Percentiles rank a stretch among this genome's conserved stretches.
Conservation (phyloP, 177 flowering plant genomes). For the Telopea speciosissima region DNA sequence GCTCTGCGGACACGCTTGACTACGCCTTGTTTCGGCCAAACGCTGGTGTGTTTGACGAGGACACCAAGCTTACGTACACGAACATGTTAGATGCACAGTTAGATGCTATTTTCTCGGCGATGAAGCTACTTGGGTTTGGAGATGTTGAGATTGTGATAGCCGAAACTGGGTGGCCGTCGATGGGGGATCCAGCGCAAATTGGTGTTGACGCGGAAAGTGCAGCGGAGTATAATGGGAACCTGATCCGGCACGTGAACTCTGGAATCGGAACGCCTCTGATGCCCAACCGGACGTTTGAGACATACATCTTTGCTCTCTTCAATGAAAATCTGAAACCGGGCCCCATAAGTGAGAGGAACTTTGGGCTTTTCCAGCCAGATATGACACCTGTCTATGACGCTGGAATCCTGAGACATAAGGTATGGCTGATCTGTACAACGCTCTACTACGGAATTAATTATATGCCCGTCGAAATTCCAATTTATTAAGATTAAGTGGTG, state of each 20-base stretch:
- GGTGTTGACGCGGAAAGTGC: constrained; percentile 53
- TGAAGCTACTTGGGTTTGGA: constrained; percentile 44
- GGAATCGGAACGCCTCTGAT: constrained; percentile 72
- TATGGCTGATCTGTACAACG: constrained; percentile 9
- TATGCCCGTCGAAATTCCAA: too few relatives aligned
- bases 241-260: constrained; percentile 49
- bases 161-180: constrained; percentile 87
- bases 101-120: constrained; percentile 59
- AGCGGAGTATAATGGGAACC: constrained; percentile 52
- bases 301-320: constrained; percentile 72
- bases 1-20: constrained; percentile 45
- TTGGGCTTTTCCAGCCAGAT: constrained; percentile 67
- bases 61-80: constrained; percentile 38
- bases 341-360: constrained; percentile 60
- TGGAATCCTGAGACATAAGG: constrained; percentile 56
- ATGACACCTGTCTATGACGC: constrained; percentile 59
- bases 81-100: constrained; percentile 83
- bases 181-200: constrained; percentile 47
- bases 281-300: constrained; percentile 78
- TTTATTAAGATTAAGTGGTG: too few relatives aligned
- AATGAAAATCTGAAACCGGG: constrained; percentile 81
- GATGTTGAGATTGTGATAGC: constrained; percentile 74
- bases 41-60: constrained; percentile 47
- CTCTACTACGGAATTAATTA: too few relatives aligned
- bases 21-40: constrained; percentile 70